Evolutionary conservation across 495 filamentous ascomycete genomes (phyloP).

Genomic region (Neurospora sp.): DNA sequence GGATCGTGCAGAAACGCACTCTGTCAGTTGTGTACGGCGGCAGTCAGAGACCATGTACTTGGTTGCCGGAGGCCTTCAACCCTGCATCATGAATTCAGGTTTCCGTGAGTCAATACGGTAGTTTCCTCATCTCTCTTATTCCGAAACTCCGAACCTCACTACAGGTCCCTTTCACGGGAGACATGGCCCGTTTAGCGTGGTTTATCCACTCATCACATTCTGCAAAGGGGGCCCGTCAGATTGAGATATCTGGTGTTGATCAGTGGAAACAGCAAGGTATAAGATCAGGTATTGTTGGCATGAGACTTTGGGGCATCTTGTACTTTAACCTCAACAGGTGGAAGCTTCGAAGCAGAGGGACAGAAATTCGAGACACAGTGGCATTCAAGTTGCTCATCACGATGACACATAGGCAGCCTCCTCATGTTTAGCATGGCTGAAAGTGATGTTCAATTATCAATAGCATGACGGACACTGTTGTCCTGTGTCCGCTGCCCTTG

Average conservation of each 20-base stretch:
- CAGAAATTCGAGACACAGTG: not conserved
- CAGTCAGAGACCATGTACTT: not conserved
- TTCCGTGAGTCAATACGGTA: not conserved
- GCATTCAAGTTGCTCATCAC: not conserved
- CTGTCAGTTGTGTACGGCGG: not conserved
- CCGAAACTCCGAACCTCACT: not conserved
- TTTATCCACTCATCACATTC: not conserved
- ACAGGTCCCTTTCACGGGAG: not conserved
- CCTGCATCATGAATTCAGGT: not conserved
- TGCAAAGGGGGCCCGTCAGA: too few species aligned
- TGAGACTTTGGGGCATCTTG: not conserved
- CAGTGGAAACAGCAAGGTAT: not conserved
- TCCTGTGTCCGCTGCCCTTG: not conserved
- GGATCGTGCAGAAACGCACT: not conserved
- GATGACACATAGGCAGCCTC: not conserved
- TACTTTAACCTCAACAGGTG: not conserved
- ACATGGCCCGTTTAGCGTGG: not conserved
- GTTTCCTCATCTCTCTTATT: not conserved
- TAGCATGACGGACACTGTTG: not conserved
- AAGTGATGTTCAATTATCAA: not conserved
- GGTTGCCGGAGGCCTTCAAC: not conserved
- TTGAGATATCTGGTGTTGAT: not conserved
- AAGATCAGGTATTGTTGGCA: not conserved
- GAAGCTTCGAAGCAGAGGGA: not conserved
- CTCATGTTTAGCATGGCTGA: not conserved